Evolutionary conservation across 2,329 filamentous ascomycete genomes (phyloP).

Genomic region (Botrytis tulipae): DNA sequence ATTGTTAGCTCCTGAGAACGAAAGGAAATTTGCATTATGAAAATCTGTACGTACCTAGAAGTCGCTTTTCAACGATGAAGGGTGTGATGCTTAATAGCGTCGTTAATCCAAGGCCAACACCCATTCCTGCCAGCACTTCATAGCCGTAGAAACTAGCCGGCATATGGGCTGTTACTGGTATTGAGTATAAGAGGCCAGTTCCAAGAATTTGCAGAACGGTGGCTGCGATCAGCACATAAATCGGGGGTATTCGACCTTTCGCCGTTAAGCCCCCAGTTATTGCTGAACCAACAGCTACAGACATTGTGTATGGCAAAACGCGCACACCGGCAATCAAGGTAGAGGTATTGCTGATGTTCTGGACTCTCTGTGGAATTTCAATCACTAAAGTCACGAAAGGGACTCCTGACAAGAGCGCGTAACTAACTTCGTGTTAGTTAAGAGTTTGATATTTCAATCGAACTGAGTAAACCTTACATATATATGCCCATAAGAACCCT

Average conservation of each 20-base stretch:
- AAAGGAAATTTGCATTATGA: neutral
- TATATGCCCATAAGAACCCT: neutral
- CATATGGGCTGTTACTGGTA: conserved; percentile 15
- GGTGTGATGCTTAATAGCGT: conserved; percentile 56
- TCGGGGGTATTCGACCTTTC: neutral
- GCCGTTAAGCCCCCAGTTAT: neutral
- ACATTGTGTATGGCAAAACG: neutral
- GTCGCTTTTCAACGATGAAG: conserved; percentile 38
- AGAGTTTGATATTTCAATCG: neutral
- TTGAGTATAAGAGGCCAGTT: conserved; percentile 17
- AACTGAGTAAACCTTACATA: neutral
- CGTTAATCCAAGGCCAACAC: conserved; percentile 48
- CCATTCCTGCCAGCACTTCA: conserved; percentile 55
- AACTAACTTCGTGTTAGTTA: conserved; percentile 5
- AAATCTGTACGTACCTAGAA: neutral
- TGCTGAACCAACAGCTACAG: neutral
- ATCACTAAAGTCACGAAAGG: conserved; percentile 24
- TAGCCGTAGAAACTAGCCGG: conserved; percentile 46
- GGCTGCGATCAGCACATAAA: neutral
- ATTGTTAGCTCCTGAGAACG: neutral
- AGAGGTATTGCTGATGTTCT: conserved; percentile 23
- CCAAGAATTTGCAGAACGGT: conserved; percentile 22
- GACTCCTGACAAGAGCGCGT: conserved; percentile 24
- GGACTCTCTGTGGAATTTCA: conserved; percentile 25
- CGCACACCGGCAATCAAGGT: conserved; percentile 16